These are phyloP conservation scores for Cyberlindnera sargentensis DNA, from an alignment of 805 yeast species.

Conservation along the genomic window DNA sequence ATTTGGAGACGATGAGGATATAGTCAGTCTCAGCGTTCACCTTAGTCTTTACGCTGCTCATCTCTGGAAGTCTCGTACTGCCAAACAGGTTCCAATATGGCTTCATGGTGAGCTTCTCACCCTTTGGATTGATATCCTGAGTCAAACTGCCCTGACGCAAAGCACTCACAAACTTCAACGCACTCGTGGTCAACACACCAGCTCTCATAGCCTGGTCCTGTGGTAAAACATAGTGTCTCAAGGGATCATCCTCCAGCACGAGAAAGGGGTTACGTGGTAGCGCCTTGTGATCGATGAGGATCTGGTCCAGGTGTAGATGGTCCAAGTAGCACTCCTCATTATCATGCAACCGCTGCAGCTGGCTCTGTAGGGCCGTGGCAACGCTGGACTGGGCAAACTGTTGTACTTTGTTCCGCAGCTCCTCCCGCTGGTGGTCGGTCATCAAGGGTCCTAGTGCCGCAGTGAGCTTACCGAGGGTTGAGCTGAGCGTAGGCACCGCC, in stretches of 20 bases:
- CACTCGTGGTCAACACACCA: constrained; percentile 56
- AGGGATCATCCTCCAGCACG: constrained; percentile 68
- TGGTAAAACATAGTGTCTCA: constrained; percentile 41
- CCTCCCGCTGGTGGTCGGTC: constrained; percentile 35
- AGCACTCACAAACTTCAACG: constrained; percentile 58
- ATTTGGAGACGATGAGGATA: constrained; percentile 66
- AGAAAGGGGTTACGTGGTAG: constrained; percentile 75
- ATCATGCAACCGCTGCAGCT: constrained; percentile 39
- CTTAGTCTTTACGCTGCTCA: constrained; percentile 66
- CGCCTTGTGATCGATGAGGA: constrained; percentile 32
- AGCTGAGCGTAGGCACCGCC: constrained; percentile 52
- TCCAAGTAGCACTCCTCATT: constrained; percentile 48
- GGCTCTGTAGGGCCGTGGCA: constrained; percentile 44
- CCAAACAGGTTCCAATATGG: constrained; percentile 66
- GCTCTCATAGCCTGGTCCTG: constrained; percentile 66
- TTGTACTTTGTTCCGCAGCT: constrained; percentile 36
- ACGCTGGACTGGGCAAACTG: constrained; percentile 37
- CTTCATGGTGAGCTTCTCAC: constrained; percentile 54
- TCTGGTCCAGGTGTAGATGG: constrained; percentile 34
- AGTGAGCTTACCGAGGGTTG: constrained; percentile 46
- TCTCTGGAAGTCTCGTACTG: constrained; percentile 50
- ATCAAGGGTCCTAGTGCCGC: constrained; percentile 55
- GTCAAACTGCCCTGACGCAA: constrained; percentile 46
- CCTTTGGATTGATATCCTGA: constrained; percentile 51
- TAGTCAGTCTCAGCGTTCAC: constrained; percentile 61